Base-by-base conservation (phyloP, 2,329 filamentous ascomycete species). In the Orbilia ellipsospora region DNA sequence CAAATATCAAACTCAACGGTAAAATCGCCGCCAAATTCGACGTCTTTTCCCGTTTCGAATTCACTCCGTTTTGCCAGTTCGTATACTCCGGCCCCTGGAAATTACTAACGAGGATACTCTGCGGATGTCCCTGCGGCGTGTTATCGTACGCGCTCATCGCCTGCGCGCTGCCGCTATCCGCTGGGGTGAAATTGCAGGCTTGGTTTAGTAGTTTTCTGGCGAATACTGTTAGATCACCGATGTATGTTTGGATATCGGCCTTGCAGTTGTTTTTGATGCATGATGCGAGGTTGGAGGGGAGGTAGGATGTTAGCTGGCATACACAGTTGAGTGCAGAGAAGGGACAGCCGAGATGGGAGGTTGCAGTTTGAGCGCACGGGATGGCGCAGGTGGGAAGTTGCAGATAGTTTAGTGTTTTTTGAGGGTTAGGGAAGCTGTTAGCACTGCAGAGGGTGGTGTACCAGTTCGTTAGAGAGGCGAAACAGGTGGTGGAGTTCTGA, bases 1-100 rank as follows among this genome's bases (percentile, higher is more conserved):
- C 67, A 51, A 72, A 72, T 1, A 72, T 31, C 67, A 72, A 72
- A 72, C 67, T 72, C 60, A 72, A 48, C 52, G 67, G 60, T 4
- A 72, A 44, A 16, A 72, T 72, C 5, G 50, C 67, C 26, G 60
- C 67, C 52, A 72, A 40, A 65, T 60, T 72, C 15, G 59, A 52
- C 54, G 28, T 20, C 54, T 20, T 45, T 12, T 8, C 20, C 20
- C 67, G n/a, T 18, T 65, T 64, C 2, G 1, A 3, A 55, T 72
- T 28, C 67, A 72, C 54, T 26, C 52, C 67, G 2, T 52, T 16
- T 31, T 72, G 67, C 67, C 67, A 72, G 7, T 40, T 16, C 13
- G 52, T 65, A 18, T 72, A 72, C 50, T 72, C 67, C 18, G 31
- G 6, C 2, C 67, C 67, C 10, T 59, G n/a, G 23, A 72, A 72